Base-by-base conservation (phyloP, 495 filamentous ascomycete genomes). In the Aspergillus sparsus region DNA sequence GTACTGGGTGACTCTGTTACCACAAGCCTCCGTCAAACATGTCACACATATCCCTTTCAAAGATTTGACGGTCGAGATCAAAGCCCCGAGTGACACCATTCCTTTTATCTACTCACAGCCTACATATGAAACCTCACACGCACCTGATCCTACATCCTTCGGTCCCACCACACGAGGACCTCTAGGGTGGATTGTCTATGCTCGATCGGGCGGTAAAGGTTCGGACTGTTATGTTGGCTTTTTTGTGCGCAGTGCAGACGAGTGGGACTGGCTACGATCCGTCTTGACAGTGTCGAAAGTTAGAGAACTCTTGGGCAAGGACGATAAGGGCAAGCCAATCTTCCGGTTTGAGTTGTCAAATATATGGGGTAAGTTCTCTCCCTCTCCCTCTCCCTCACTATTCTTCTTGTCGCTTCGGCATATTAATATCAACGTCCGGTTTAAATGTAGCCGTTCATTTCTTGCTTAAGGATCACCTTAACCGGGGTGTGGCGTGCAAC, bases 61-160 rank as follows among this genome's bases (percentile, higher is more conserved):
- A 13, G 39, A 27, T n/a, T n/a, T n/a, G 31, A 18, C 6, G 7
- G 61, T 69, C 36, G 11, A 59, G 13, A 59, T 33, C 27, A 41
- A 60, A 5, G 27, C 54, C 6, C 55, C 49, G 6, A 59, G 32
- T n/a, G 53, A 61, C 27, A 53, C 46, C n/a, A 47, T 63, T 1
- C 55, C 62, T 37, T 56, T 66, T 49, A 60, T 62, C 37, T 6
- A 31, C 33, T 65, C 58, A 44, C 67, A 61, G 58, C 57, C 53
- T 37, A 68, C 74, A 9, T 54, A 54, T 65, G 66, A 70, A 18
- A 70, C 69, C n/a, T n/a, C n/a, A n/a, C n/a, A n/a, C n/a, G n/a
- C n/a, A n/a, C n/a, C n/a, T n/a, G 42, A 45, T 15, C 42, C 18
- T 6, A n/a, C 42, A 2, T 45, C 42, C 13, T 45, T 45, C n/a